Conservation (phyloP, 1,284 basidiomycete genomes). For the Cryptococcus neoformans region DNA sequence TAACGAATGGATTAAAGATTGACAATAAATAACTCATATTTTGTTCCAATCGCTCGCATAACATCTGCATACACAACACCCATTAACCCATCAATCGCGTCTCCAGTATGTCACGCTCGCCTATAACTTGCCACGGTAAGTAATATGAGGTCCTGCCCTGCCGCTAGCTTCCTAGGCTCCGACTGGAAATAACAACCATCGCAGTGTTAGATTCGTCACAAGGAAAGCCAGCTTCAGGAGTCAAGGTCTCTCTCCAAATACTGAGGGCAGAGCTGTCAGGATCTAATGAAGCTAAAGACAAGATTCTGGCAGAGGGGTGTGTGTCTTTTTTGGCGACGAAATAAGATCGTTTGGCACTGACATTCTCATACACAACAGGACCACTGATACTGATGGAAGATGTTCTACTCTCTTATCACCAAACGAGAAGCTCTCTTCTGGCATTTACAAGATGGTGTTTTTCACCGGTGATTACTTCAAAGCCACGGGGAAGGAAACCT, state of each 20-base stretch:
- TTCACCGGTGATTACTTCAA: constrained; percentile 79
- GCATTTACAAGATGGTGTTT: constrained; percentile 74
- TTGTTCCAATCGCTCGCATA: too few relatives aligned
- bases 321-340: too few relatives aligned
- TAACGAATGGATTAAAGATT: too few relatives aligned
- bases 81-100: too few relatives aligned
- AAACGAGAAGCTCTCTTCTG: constrained; percentile 52
- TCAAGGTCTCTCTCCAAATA: constrained; percentile 57
- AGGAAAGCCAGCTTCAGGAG: constrained; percentile 72
- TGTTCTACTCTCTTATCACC: constrained; percentile 67
- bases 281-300: too few relatives aligned
- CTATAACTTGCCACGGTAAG: constrained; percentile 84
- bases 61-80: too few relatives aligned
- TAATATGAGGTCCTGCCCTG: neutral
- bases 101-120: constrained; percentile 55
- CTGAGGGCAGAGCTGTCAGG: constrained; percentile 2
- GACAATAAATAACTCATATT: too few relatives aligned
- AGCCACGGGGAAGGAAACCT: constrained; percentile 59
- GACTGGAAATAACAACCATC: neutral
- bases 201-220: constrained; percentile 78
- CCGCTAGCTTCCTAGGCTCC: neutral
- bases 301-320: too few relatives aligned
- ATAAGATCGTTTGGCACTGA: too few relatives aligned
- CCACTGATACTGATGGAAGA: constrained; percentile 32
- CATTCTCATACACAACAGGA: too few relatives aligned